Base-by-base conservation (phyloP, 2,329 filamentous ascomycete genomes). In the Ceratocystis smalleyi region DNA sequence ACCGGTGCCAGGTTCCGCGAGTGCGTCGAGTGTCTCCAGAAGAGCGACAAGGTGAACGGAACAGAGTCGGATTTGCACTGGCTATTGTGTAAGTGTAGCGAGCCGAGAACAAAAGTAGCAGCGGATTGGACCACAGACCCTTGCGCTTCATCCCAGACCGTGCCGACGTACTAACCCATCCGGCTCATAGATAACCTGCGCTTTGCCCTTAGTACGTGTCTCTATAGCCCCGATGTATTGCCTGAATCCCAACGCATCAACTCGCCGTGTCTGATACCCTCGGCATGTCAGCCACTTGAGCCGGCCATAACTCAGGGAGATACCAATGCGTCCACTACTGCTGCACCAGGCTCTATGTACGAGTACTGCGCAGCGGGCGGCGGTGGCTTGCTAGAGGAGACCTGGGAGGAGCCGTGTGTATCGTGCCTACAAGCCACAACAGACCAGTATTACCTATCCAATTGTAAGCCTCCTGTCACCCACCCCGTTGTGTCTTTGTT, bases 21-120 rank as follows among this genome's bases (percentile, higher is more conserved):
- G 40, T 82, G 79, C 49, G 17, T 79, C 0, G 70, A 74, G 1
- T 82, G 79, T 63, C 70, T 81, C 0, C 75, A 77, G 27, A 75
- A 73, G 55, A 81, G 79, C 68, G 72, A 76, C 0, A 72, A 73
- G 1, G 70, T 73, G 1, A 74, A 73, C 43, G 73, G 70, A 0
- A 67, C 69, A 0, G 75, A 79, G 66, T 77, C 68, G 1, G 79
- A 81, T 47, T 47, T 75, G 0, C 70, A 71, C 3, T 81, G 75
- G 77, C 78, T 77, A 64, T 66, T 81, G 35, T 80, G 79, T 81
- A 75, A 70, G 76, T 67, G 19, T 1, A 8, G 27, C 49, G 24
- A 54, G 49, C 17, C 2, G 22, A 10, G 19, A 51, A 22, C 17
- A 7, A 22, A 51, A 8, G 17, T 22, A 22, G 22, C 47, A 51